Base-by-base conservation (phyloP, 768 basidiomycete species). In the Calvatia gigantea region DNA sequence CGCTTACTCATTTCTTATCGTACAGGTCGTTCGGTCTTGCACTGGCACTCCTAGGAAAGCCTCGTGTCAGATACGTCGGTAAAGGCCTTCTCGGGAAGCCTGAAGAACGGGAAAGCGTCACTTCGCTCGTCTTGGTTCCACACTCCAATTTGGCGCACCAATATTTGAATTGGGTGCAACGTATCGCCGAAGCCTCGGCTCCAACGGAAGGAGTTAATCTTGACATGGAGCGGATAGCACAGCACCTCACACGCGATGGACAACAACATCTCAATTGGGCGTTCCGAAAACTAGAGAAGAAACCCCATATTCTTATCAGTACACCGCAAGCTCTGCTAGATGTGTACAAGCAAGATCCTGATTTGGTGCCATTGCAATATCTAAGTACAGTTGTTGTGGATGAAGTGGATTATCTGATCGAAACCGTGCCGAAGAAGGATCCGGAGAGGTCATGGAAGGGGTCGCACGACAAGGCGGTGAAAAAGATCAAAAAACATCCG, bases 81-180 rank as follows among this genome's bases (percentile, higher is more conserved):
- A 32, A 62, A 57, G 46, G 63, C 58, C 51, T 52, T 6, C 41
- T 42, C 27, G 14, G 66, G 59, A 60, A 64, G 58, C 35, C 51
- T 45, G 44, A 62, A 55, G 43, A 64, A 43, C 41, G 62, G 64
- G 56, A 62, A 47, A 61, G 67, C 23, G 78, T 83, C 27, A 80
- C 80, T 2, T 76, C 84, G 11, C 72, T 90, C 35, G 69, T 89
- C 17, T 71, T 91, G 35, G 86, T 89, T 6, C 89, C 89, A 8
- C 89, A 91, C 66, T 75, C 81, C 38, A 88, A 89, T 64, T 72
- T 91, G 61, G 89, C 83, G 3, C 76, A 78, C 60, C 89, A 91
- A 65, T 75, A 85, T 48, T 66, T 76, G 44, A 75, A 83, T 49
- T 91, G 89, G 89, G 78, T 87, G 35, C 70, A 83, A 58, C 72